These are phyloP conservation scores for Berberis thunbergii DNA, from an alignment of 164 flowering plant species.

Conservation along the genomic window DNA sequence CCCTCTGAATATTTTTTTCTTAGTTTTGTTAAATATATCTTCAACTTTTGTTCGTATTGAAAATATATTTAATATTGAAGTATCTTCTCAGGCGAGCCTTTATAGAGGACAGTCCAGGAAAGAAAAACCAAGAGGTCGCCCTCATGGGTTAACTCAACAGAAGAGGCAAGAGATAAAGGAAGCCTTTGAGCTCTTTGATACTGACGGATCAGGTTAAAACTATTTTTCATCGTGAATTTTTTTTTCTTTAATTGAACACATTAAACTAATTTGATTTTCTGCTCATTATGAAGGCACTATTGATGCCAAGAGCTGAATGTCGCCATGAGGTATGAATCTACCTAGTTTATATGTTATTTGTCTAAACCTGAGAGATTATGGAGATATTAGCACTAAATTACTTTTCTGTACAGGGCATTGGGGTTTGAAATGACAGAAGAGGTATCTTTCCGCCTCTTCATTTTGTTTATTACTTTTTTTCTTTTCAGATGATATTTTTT, in stretches of 20 bases:
- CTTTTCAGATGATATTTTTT: too few relatives aligned
- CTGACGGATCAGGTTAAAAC: slow-evolving; percentile 78
- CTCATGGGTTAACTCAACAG: slow-evolving; percentile 65
- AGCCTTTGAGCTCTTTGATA: slow-evolving; percentile 94
- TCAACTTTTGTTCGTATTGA: too few relatives aligned
- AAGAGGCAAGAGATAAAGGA: slow-evolving; percentile 92
- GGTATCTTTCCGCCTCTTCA: slow-evolving; percentile 34
- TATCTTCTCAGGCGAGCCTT: slow-evolving; percentile 29
- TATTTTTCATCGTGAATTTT: neutral
- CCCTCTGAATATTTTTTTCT: too few relatives aligned
- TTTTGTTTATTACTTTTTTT: neutral
- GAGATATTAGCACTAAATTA: slow-evolving; percentile 2
- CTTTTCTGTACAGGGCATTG: slow-evolving; percentile 64
- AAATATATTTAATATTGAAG: neutral
- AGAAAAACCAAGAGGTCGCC: slow-evolving; percentile 65
- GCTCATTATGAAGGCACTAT: slow-evolving; percentile 52
- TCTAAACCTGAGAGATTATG: neutral
- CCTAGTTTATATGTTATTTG: neutral
- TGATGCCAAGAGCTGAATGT: slow-evolving; percentile 96
- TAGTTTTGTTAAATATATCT: too few relatives aligned
- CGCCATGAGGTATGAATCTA: slow-evolving; percentile 77
- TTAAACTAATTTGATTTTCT: slow-evolving; percentile 4
- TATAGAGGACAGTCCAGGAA: slow-evolving; percentile 40
- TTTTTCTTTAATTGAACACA: neutral
- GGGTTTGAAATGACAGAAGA: slow-evolving; percentile 98